A percentile compares a stretch with the other conserved stretches of the same genome.
Conservation (phyloP, 352 stramenopile species). For the Aphanomyces euteiches region DNA sequence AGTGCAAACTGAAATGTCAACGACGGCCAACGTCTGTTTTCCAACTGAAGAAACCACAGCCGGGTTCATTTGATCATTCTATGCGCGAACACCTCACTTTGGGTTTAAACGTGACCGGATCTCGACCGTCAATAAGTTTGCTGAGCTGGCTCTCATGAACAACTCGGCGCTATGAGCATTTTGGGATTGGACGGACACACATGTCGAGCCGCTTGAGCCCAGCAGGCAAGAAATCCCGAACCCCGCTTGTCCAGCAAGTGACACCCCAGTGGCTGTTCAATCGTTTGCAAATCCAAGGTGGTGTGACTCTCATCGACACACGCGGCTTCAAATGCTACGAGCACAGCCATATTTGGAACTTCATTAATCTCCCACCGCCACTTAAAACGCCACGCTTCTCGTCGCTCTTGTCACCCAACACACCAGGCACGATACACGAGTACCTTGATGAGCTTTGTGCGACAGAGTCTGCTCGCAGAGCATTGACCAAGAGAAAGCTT, state of each 20-base stretch:
- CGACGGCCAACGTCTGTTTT: no score
- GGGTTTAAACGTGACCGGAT: background rate
- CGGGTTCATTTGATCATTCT: no score
- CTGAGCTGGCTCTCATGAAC: background rate
- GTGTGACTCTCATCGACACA: conserved; percentile 25
- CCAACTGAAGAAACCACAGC: no score
- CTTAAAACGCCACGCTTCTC: background rate
- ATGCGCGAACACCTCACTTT: background rate
- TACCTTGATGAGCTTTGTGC: background rate
- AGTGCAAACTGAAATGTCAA: no score
- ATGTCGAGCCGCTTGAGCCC: background rate
- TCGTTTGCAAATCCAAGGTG: conserved; percentile 11
- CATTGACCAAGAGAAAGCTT: conserved; percentile 41
- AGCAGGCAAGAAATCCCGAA: background rate
- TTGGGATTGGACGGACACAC: background rate
- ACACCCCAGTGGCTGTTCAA: conserved; percentile 26
- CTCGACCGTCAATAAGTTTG: background rate
- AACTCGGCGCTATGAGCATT: background rate
- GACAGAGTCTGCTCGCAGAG: background rate
- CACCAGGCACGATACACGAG: background rate
- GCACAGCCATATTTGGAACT: conserved; percentile 15
- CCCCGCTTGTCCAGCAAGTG: conserved; percentile 1
- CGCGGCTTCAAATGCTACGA: conserved; percentile 19
- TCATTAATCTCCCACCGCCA: conserved; percentile 9
- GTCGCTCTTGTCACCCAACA: background rate